These are phyloP conservation scores for Harrya chromipes DNA, from an alignment of 768 basidiomycete species.

Conservation along the genomic window DNA sequence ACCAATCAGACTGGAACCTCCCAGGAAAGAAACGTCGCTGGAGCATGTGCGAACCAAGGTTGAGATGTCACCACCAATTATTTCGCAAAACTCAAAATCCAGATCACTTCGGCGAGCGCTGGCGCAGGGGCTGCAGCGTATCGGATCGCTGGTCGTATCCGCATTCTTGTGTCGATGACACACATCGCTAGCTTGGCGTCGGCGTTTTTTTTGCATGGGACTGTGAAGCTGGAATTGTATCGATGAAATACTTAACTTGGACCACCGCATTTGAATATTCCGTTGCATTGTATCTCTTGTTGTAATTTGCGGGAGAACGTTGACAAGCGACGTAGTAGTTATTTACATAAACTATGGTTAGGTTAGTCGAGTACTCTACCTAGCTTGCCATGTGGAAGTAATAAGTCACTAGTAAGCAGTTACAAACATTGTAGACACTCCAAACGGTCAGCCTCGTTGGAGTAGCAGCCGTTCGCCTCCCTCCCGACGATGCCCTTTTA, in stretches of 20 bases:
- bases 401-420: constrained; percentile 29
- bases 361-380: constrained; percentile 6
- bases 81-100: constrained; percentile 23
- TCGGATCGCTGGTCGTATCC: constrained; percentile 29
- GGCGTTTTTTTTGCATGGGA: constrained; percentile 19
- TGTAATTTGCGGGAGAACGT: constrained; percentile 12
- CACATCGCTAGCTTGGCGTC: constrained; percentile 3
- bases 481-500: constrained; percentile 31
- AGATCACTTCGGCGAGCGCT: constrained; percentile 24
- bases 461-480: constrained; percentile 2
- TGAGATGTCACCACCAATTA: constrained; percentile 17
- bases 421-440: constrained; percentile 27
- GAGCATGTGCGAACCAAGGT: constrained; percentile 21
- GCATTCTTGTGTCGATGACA: constrained; percentile 31
- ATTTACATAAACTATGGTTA: constrained; percentile 31
- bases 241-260: constrained; percentile 21
- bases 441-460: constrained; percentile 16
- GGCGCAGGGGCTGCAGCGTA: constrained; percentile 23
- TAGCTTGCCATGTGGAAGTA: constrained; percentile 20
- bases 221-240: constrained; percentile 25
- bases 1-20: constrained; percentile 23
- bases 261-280: constrained; percentile 7
- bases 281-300: constrained; percentile 5
- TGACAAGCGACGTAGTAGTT: constrained; percentile 13
- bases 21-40: constrained; percentile 19